Conservation (phyloP, 352 stramenopile species). For the Blastocystis sp. region DNA sequence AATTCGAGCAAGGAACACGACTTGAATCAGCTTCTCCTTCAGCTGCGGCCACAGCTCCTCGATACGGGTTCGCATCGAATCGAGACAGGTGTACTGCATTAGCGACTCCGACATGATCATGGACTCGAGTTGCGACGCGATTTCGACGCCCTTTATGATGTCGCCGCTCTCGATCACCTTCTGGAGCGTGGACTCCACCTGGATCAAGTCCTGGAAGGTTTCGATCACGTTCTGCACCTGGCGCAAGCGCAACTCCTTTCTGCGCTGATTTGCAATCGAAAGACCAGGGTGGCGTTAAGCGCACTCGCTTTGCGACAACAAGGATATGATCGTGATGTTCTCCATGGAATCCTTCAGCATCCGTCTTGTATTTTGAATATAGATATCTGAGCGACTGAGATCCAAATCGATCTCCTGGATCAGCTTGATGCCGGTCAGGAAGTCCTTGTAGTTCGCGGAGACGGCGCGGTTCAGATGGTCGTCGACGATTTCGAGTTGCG, state of each 20-base stretch:
- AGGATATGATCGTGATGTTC: slow-evolving; percentile 66
- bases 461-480: slow-evolving; percentile 67
- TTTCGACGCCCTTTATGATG: slow-evolving; percentile 72
- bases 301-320: neutral
- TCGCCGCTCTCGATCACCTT: slow-evolving; percentile 60
- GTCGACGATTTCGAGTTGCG: slow-evolving; percentile 72
- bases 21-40: slow-evolving; percentile 51
- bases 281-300: slow-evolving; percentile 36
- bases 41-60: slow-evolving; percentile 58
- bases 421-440: slow-evolving; percentile 69
- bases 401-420: slow-evolving; percentile 74
- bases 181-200: slow-evolving; percentile 66
- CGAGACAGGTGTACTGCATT: slow-evolving; percentile 72
- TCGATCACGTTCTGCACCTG: slow-evolving; percentile 71
- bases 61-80: slow-evolving; percentile 51
- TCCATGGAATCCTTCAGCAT: slow-evolving; percentile 64
- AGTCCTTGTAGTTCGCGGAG: slow-evolving; percentile 74
- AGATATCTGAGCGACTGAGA: slow-evolving; percentile 71
- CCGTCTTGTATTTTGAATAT: slow-evolving; percentile 53
- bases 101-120: slow-evolving; percentile 67
- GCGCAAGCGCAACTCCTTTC: slow-evolving; percentile 39
- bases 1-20: neutral
- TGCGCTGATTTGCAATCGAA: slow-evolving; percentile 52
- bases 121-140: slow-evolving; percentile 62
- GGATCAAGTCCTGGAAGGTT: slow-evolving; percentile 27